Evolutionary conservation across 495 filamentous ascomycete genomes (phyloP).

Genomic region (Tuber calosporum): DNA sequence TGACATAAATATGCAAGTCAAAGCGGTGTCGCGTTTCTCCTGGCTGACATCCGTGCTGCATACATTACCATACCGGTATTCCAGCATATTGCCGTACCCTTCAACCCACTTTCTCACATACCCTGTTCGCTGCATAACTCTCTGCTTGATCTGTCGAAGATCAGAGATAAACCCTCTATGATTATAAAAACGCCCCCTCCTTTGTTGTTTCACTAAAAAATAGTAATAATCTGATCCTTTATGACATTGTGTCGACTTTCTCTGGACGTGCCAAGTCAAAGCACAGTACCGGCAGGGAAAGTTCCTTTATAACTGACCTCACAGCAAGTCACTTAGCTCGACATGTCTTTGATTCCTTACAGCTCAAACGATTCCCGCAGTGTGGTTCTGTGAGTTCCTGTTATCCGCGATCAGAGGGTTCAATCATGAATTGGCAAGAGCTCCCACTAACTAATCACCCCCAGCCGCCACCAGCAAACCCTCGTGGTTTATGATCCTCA

Average conservation of each 20-base stretch:
- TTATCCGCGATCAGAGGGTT: background rate
- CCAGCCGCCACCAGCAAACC: slow-evolving; percentile 84
- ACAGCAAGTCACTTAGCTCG: slow-evolving; percentile 1
- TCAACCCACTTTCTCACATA: background rate
- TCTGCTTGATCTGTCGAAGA: background rate
- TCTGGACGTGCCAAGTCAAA: background rate
- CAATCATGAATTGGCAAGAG: background rate
- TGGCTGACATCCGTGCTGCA: background rate
- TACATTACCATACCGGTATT: background rate
- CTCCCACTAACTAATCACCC: slow-evolving; percentile 7
- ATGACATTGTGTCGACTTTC: background rate
- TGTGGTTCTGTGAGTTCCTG: slow-evolving; percentile 54
- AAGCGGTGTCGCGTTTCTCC: background rate
- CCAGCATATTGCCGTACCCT: background rate
- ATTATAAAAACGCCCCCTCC: background rate
- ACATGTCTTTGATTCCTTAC: slow-evolving; percentile 61
- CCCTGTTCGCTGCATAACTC: background rate
- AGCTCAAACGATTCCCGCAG: slow-evolving; percentile 55
- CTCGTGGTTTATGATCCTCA: slow-evolving; percentile 84
- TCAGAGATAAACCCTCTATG: background rate
- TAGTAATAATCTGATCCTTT: background rate
- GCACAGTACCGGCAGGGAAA: background rate
- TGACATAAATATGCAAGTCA: background rate
- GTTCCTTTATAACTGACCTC: background rate
- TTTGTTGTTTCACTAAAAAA: background rate